phyloP scores from a whole-genome alignment of 192 early-diverging fungal species.

The Dimargaris cristalligena region DNA sequence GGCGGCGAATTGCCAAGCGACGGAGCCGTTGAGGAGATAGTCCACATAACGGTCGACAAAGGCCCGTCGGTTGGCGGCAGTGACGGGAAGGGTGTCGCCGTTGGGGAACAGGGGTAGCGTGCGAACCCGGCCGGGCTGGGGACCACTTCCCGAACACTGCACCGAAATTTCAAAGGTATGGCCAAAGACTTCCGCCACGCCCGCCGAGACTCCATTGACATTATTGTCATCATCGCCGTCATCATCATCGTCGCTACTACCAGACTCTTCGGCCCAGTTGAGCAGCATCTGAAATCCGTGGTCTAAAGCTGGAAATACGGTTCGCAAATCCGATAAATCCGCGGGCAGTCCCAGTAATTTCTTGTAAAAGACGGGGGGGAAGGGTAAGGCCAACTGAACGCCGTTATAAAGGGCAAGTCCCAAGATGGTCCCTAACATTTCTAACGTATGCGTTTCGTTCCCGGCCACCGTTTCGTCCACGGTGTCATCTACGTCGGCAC shows the following conservation, averaged over 20 bases:
- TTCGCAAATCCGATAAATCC: constrained; percentile 26
- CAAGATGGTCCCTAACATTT: constrained; percentile 75
- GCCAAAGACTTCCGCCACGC: constrained; percentile 72
- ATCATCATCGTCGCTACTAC: constrained; percentile 24
- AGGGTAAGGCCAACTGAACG: constrained; percentile 50
- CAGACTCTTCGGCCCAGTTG: constrained; percentile 49
- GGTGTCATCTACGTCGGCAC: too few species aligned
- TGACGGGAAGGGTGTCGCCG: constrained; percentile 55
- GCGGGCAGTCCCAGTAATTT: constrained; percentile 39
- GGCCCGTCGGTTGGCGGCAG: constrained; percentile 48
- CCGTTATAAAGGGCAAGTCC: constrained; percentile 86
- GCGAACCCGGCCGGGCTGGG: not conserved
- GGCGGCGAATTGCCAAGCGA: constrained; percentile 46
- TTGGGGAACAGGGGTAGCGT: constrained; percentile 40
- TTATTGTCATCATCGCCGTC: constrained; percentile 25
- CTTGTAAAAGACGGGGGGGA: constrained; percentile 58
- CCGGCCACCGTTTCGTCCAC: too few species aligned
- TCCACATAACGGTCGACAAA: constrained; percentile 58
- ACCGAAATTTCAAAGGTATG: constrained; percentile 73
- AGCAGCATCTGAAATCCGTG: constrained; percentile 64
- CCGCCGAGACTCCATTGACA: too few species aligned
- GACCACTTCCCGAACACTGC: constrained; percentile 36
- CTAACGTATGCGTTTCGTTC: too few species aligned
- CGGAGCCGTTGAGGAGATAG: constrained; percentile 45
- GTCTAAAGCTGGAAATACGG: constrained; percentile 35